Evolutionary conservation across 2,329 filamentous ascomycete species (phyloP), one percentile per base, ranked within the genome.

Genomic region (Cladosporium velox): DNA sequence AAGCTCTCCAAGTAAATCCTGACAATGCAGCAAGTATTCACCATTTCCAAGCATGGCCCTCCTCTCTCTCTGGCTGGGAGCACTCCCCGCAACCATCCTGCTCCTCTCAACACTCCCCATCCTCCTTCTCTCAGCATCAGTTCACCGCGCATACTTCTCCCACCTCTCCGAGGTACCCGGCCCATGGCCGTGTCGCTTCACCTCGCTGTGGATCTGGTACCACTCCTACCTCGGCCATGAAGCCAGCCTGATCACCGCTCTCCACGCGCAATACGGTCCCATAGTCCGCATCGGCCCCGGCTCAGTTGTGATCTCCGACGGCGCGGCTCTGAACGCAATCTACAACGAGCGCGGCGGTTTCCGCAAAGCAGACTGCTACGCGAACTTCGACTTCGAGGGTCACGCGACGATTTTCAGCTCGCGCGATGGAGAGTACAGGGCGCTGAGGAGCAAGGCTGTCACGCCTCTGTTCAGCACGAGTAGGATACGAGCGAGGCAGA

Each of bases 251-350:
- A 74, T 75, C 58, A 61, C 69, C 15, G 18, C 32, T 35, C 78
- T 85, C 1, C 91, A 94, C 79, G 84, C 88, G 79, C 87, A 86
- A 71, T 80, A 90, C 24, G 91, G 91, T 3, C 86, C 87, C 3
- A 77, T 94, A 0, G 87, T 93, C 41, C 85, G 91, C 28, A 89
- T 93, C 71, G 88, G 90, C 71, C 91, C 91, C 0, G 87, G 91
- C 70, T 90, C 93, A 71, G 82, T 93, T 70, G 91, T 88, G 67
- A 81, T 94, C 59, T 88, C 87, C 65, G 90, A 92, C 72, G 88
- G 89, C 44, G 82, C 81, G 12, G 89, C 89, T 8, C 91, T 94
- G 59, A 81, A 83, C 15, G 65, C 55, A 14, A 72, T 74, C 52
- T 74, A 93, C 70, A 90, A 90, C 28, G 69, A 74, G 57, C 68